Base-by-base conservation (phyloP, 106 monocot species). In the Allium cepa region DNA sequence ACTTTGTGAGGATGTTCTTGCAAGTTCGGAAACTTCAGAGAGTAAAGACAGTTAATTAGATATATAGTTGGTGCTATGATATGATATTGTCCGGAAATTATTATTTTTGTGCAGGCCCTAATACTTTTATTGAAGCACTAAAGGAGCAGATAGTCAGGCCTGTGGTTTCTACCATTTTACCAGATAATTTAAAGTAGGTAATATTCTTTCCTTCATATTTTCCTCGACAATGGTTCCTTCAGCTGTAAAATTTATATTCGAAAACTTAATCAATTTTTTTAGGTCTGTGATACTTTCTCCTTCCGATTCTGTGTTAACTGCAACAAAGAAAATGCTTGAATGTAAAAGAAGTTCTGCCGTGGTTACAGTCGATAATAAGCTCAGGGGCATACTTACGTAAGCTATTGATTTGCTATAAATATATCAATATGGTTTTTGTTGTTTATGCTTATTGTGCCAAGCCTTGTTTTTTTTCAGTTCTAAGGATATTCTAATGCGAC, bases 111-210 rank as follows among this genome's bases (percentile, higher is more conserved):
- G 7, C 68, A 87, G 86, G 82, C 47, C 77, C 87, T 46, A 83
- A 78, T 71, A 59, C 82, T 66, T 82, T 82, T 64, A 79, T 80
- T 71, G 87, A 87, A 73, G 79, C 82, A 9, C 76, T 87, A 51
- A 72, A 79, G 56, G 87, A 83, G 59, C 67, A 78, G 49, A 80
- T 87, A 78, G 83, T 87, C 60, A 77, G 72, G 69, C 87, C 87
- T 65, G 80, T 80, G 46, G 69, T 87, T 26, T 87, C 82, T 46
- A 75, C 83, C 36, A 80, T 87, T 57, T 75, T 83, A 60, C 50
- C 74, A 53, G 87, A 79, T 60, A 83, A 83, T 77, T 68, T 83
- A 87, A 87, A 80, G 87, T 87, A 80, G 87, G 87, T 80, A 83
- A 87, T 87, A 72, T 67, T 47, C 60, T 48, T 60, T 36, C 17